A percentile compares a stretch with the other conserved stretches of the same genome.
phyloP scores from a whole-genome alignment of 805 yeast species.

The Ogataea trehalophila region DNA sequence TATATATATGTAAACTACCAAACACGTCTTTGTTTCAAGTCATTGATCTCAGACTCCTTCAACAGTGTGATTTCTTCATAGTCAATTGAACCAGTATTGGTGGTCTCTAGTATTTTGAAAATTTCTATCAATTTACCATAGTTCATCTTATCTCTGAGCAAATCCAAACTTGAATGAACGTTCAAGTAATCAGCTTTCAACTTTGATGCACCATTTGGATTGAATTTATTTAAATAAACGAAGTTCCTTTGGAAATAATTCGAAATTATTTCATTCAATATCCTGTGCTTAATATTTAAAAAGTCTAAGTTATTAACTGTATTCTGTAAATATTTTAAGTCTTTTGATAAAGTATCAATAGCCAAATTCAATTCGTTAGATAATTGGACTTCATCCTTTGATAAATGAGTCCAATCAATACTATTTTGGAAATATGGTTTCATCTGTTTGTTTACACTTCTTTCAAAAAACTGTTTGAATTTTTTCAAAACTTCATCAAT shows the following conservation, averaged over 20 bases:
- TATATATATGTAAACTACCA: neutral
- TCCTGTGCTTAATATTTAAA: constrained; percentile 17
- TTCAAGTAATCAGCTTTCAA: constrained; percentile 29
- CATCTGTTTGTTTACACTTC: constrained; percentile 33
- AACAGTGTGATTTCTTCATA: constrained; percentile 1
- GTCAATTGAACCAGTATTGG: neutral
- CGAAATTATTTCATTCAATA: constrained; percentile 28
- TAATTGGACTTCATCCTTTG: constrained; percentile 2
- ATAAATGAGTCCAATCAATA: constrained; percentile 22
- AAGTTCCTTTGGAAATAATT: constrained; percentile 35
- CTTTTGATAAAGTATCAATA: constrained; percentile 22
- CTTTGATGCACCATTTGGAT: constrained; percentile 30
- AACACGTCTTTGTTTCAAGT: constrained; percentile 10
- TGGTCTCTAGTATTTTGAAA: constrained; percentile 9
- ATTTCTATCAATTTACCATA: constrained; percentile 20
- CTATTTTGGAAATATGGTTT: constrained; percentile 31
- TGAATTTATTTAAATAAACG: constrained; percentile 34
- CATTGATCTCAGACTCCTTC: constrained; percentile 11
- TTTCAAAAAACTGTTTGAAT: constrained; percentile 29
- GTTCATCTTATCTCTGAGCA: constrained; percentile 18
- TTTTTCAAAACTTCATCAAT: constrained; percentile 25
- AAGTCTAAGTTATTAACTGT: constrained; percentile 30
- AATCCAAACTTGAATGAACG: constrained; percentile 25
- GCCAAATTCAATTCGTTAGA: constrained; percentile 24
- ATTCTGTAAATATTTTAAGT: constrained; percentile 26